A percentile compares a stretch with the other conserved stretches of the same genome.
Conservation (phyloP, 2,329 filamentous ascomycete genomes). For the Pseudonectria foliicola region DNA sequence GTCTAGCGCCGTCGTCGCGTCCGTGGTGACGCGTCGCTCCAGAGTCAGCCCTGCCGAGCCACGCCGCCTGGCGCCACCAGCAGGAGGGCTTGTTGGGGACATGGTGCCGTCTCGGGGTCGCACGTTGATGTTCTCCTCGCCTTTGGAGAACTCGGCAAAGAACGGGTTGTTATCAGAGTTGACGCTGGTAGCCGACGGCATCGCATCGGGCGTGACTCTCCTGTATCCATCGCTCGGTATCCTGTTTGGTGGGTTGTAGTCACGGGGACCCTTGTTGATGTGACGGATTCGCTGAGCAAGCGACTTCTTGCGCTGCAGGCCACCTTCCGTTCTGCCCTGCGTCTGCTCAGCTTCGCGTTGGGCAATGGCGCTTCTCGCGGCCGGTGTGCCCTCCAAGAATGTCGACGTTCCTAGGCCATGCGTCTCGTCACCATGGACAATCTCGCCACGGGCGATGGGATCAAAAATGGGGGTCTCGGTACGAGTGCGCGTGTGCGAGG, state of each 20-base stretch:
- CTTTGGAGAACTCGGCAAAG: conserved; percentile 67
- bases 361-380: conserved; percentile 71
- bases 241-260: conserved; percentile 52
- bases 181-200: conserved; percentile 26
- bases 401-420: conserved; percentile 87
- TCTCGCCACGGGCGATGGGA: conserved; percentile 57
- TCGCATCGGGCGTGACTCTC: conserved; percentile 33
- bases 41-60: conserved; percentile 36
- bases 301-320: conserved; percentile 85
- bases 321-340: conserved; percentile 48
- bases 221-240: conserved; percentile 42
- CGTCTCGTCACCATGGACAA: conserved; percentile 77
- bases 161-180: conserved; percentile 60
- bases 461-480: conserved; percentile 55
- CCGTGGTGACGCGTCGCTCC: conserved; percentile 59
- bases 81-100: conserved; percentile 53
- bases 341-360: conserved; percentile 64
- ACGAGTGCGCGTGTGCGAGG: conserved; percentile 16
- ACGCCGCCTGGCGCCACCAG: conserved; percentile 27
- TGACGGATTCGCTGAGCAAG: conserved; percentile 85
- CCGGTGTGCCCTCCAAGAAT: conserved; percentile 89
- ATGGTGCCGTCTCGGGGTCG: conserved; percentile 31
- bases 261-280: conserved; percentile 64
- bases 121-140: conserved; percentile 44
- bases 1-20: conserved; percentile 36